Percentiles rank a stretch among this genome's conserved stretches.
These are phyloP conservation scores for Rubroboletus satanas DNA, from an alignment of 768 basidiomycete genomes.

Conservation along the genomic window DNA sequence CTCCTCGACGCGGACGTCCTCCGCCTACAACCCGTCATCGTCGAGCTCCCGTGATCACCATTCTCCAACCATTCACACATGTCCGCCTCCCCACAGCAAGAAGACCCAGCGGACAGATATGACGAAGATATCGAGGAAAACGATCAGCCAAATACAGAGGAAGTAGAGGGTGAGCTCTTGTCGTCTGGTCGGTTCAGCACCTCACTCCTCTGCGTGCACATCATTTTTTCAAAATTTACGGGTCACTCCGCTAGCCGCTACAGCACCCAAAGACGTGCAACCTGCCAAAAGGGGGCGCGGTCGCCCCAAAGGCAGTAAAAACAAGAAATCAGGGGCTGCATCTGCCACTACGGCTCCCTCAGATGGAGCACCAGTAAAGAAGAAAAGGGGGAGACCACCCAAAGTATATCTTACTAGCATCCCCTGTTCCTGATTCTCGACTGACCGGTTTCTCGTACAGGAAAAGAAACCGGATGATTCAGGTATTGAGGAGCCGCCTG, in stretches of 20 bases:
- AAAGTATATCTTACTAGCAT: conserved; percentile 36
- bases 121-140: conserved; percentile 57
- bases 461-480: conserved; percentile 41
- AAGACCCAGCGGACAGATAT: conserved; percentile 51
- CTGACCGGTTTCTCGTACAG: conserved; percentile 14
- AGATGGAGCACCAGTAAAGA: conserved; percentile 34
- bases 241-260: conserved; percentile 34
- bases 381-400: conserved; percentile 49
- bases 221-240: conserved; percentile 20
- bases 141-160: conserved; percentile 38
- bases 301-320: conserved; percentile 86
- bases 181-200: conserved; percentile 11
- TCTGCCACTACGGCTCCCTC: conserved; percentile 27
- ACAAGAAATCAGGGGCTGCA: conserved; percentile 47
- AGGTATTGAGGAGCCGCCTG: conserved; percentile 49
- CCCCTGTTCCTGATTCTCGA: conserved; percentile 22
- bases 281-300: conserved; percentile 76
- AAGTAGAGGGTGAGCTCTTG: conserved; percentile 29
- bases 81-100: conserved; percentile 60
- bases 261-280: conserved; percentile 36
- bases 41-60: conserved; percentile 25
- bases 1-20: conserved; percentile 37
- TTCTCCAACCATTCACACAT: conserved; percentile 36
- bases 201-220: conserved; percentile 10
- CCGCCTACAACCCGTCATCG: conserved; percentile 16